Evolutionary conservation across 805 yeast genomes (phyloP), one percentile per base, ranked within the genome.

Genomic region (Starmerella sirachaensis): DNA sequence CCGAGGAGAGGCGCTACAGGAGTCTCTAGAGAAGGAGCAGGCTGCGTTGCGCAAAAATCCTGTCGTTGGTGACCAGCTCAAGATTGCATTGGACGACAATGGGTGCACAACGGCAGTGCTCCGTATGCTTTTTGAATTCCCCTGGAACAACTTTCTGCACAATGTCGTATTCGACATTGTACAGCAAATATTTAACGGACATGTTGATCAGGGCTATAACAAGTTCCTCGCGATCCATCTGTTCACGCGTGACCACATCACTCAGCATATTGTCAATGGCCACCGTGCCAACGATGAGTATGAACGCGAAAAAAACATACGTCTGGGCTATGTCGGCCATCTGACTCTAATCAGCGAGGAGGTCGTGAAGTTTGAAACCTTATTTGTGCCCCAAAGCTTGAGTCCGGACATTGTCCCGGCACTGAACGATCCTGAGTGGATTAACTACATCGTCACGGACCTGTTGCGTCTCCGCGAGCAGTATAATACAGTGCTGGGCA

Each of bases 321-420:
- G 93, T 38, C 71, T 86, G 27, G 98, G 98, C 0, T 91, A 84
- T 55, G 85, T 86, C 84, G 98, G 98, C n/a, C 98, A 91, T 57
- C 62, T 91, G 46, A 84, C 93, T 6, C 64, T 91, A 35, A 83
- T 91, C 40, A 85, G 94, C 35, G 98, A 91, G 57, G 98, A 91
- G 57, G 85, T 91, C 31, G 94, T 85, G 33, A 91, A 91, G 56
- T 91, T 91, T 57, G 61, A 64, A 7, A 65, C 69, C n/a, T 57
- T 74, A 13, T 73, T 72, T 49, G 66, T 74, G 26, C 75, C 78
- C 6, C 79, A 73, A 43, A 58, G 72, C 18, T 67, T 76, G 11
- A 69, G 80, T 2, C 68, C 71, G 3, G 53, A 63, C 5, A 72
- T 76, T 16, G 69, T 67, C 11, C 66, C 63, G 9, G 68, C 70